Evolutionary conservation across 768 basidiomycete genomes (phyloP), one percentile per base, ranked within the genome.

Genomic region (Scleroderma bovista): DNA sequence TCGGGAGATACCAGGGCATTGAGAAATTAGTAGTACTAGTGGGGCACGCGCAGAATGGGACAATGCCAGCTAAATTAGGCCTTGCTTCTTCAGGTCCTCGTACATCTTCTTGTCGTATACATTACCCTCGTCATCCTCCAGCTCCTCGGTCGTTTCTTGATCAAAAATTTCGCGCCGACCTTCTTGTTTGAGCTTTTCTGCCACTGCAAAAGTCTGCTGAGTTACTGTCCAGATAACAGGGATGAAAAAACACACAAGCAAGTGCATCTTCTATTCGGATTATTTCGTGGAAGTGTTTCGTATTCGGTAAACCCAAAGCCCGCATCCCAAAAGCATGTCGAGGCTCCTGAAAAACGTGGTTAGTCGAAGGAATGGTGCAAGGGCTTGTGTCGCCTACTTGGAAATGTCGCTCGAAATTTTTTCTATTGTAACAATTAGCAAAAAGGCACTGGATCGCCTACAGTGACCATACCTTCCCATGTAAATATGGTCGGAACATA

Each of bases 81-180:
- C 94, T 65, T 97, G 94, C 71, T 93, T 92, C 76, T 93, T 95
- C 58, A 96, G 75, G 62, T 95, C 92, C 59, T 95, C 92, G 62
- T 93, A 97, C n/a, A 92, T 95, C 76, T 96, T 96, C 61, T 86
- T 84, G 69, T 93, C 93, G 69, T 98, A 97, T 44, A 98, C 96
- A 59, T 99, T 98, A 15, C 96, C 96, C 65, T 98, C 96, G 41
- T 91, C 91, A 64, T 99, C 96, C 64, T 99, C 96, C 33, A 97
- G 78, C 68, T 99, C 96, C 67, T 98, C 96, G 80, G 94, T 95
- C 19, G 89, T 89, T 69, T 97, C 93, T 60, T 89, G 85, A 66
- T 89, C 84, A 51, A 88, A 88, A 47, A 97, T 86, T 62, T 98
- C 96, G 59, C 90, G 85, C 17, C 87, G 78, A n/a, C 96, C 96